phyloP scores from a whole-genome alignment of 305 asterid genomes.

The Rubia tinctorum region DNA sequence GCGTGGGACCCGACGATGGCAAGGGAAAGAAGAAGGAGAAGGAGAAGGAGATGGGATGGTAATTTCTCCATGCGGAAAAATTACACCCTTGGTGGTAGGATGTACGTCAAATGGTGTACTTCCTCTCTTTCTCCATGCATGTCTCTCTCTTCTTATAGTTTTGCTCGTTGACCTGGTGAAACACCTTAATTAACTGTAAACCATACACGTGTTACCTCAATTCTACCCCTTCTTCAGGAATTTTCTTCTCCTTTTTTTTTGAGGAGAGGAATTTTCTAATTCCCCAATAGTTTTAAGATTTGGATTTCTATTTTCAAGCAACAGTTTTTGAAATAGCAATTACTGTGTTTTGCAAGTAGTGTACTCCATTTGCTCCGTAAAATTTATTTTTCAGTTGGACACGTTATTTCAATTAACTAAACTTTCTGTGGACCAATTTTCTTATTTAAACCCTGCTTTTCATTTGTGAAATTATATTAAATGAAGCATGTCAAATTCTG shows the following conservation, averaged over 20 bases:
- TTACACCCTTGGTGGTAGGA: background rate
- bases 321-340: too few species aligned
- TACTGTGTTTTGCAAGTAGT: background rate
- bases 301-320: too few species aligned
- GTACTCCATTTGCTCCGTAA: background rate
- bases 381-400: background rate
- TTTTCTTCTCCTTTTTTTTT: background rate
- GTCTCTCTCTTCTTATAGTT: constrained; percentile 7
- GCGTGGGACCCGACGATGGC: background rate
- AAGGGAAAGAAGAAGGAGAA: constrained; percentile 13
- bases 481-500: too few species aligned
- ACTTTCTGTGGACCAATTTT: too few species aligned
- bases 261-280: too few species aligned
- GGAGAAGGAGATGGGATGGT: constrained; percentile 20
- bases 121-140: background rate
- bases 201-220: background rate
- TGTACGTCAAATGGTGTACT: background rate
- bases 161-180: background rate
- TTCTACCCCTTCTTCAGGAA: background rate
- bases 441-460: too few species aligned
- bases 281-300: too few species aligned
- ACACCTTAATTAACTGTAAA: background rate
- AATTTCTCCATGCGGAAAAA: constrained; percentile 15
- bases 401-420: too few species aligned
- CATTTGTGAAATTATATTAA: too few species aligned